Conservation (phyloP, 2,329 filamentous ascomycete species). For the Alternaria triticimaculans region DNA sequence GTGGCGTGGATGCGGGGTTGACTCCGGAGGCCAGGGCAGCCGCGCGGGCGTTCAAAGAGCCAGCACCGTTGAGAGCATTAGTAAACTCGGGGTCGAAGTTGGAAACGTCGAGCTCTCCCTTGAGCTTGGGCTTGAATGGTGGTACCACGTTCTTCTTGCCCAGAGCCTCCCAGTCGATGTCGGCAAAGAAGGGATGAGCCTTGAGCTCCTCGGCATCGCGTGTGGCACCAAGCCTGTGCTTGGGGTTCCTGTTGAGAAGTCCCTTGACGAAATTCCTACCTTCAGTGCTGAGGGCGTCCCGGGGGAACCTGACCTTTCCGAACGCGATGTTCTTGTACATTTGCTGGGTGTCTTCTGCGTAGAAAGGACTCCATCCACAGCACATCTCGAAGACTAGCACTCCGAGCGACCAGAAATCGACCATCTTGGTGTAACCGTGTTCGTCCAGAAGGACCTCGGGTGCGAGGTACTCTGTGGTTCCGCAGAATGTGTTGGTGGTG, state of each 20-base stretch:
- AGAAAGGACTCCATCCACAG: constrained; percentile 98
- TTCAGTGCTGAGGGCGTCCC: constrained; percentile 92
- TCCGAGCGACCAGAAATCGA: constrained; percentile 98
- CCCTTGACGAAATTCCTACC: constrained; percentile 98
- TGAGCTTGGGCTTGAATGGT: constrained; percentile 96
- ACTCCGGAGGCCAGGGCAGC: constrained; percentile 81
- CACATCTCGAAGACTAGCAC: constrained; percentile 99
- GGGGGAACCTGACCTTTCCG: constrained; percentile 94
- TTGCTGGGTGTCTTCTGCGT: constrained; percentile 97
- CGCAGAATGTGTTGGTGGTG: constrained; percentile 98
- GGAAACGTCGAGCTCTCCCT: constrained; percentile 93
- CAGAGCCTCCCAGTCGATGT: constrained; percentile 90
- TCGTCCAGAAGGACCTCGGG: constrained; percentile 95
- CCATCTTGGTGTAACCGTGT: constrained; percentile 99
- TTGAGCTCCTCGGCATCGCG: constrained; percentile 94
- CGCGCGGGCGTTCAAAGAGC: constrained; percentile 89
- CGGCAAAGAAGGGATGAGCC: constrained; percentile 90
- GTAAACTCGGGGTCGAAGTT: constrained; percentile 99
- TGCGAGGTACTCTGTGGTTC: constrained; percentile 95
- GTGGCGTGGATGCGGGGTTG: constrained; percentile 85
- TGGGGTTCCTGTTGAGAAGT: constrained; percentile 93
- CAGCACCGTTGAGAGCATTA: constrained; percentile 83
- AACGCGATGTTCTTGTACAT: constrained; percentile 99
- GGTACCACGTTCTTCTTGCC: constrained; percentile 91
- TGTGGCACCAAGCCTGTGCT: constrained; percentile 88